Percentiles rank a stretch among this genome's conserved stretches.
Evolutionary conservation across 2,329 filamentous ascomycete genomes (phyloP).

Genomic region (Trichoderma lentiforme): DNA sequence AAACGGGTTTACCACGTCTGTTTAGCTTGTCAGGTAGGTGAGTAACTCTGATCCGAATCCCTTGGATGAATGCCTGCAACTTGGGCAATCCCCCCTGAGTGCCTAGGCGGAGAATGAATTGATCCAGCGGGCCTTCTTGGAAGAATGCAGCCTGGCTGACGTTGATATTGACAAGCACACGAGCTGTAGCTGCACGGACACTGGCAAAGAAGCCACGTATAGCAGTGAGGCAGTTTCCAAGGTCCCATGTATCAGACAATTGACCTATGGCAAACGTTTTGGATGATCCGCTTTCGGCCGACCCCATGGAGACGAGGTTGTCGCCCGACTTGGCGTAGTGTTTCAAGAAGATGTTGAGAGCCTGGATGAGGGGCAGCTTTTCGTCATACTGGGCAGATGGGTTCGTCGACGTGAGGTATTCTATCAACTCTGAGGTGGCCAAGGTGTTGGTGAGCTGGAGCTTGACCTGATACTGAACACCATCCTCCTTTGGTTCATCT

Average conservation of each 20-base stretch:
- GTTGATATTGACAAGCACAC: conserved; percentile 29
- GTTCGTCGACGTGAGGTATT: conserved; percentile 29
- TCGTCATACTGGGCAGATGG: conserved; percentile 22
- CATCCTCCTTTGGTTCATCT: conserved; percentile 25
- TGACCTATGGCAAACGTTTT: conserved; percentile 28
- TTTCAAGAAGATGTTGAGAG: conserved; percentile 28
- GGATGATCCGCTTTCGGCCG: conserved; percentile 27
- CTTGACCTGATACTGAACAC: conserved; percentile 23
- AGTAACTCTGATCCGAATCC: conserved; percentile 36
- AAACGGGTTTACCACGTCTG: conserved; percentile 31
- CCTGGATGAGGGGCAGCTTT: conserved; percentile 26
- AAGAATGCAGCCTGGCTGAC: conserved; percentile 36
- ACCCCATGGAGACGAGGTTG: conserved; percentile 29
- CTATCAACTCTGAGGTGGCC: conserved; percentile 24
- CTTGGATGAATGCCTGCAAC: conserved; percentile 37
- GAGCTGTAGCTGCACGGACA: conserved; percentile 19
- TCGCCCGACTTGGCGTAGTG: conserved; percentile 31
- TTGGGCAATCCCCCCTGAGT: conserved; percentile 3
- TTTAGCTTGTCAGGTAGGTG: conserved; percentile 36
- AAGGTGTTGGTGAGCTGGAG: conserved; percentile 28
- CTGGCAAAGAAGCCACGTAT: conserved; percentile 29
- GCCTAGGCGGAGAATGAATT: conserved; percentile 18
- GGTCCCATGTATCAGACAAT: conserved; percentile 18
- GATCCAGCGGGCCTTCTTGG: conserved; percentile 24
- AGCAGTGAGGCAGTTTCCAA: conserved; percentile 29